These are phyloP conservation scores for Panaeolus cyanescens DNA, from an alignment of 768 basidiomycete species.

Conservation along the genomic window DNA sequence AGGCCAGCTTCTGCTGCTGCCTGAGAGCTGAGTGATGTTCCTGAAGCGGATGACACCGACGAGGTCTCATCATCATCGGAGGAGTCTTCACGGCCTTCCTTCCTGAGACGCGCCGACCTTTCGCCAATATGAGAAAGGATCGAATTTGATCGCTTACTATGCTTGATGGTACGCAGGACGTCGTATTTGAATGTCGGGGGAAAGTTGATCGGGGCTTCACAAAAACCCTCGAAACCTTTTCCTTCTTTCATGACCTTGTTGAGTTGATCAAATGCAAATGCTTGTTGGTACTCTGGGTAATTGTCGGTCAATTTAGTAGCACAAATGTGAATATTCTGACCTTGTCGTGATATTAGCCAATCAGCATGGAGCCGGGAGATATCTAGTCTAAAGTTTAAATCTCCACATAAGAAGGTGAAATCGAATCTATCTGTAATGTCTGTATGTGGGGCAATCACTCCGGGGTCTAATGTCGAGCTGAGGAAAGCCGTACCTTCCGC, in stretches of 20 bases:
- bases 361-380: slow-evolving; percentile 91
- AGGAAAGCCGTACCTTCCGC: slow-evolving; percentile 60
- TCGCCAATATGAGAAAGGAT: slow-evolving; percentile 25
- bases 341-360: slow-evolving; percentile 85
- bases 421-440: slow-evolving; percentile 91
- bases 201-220: slow-evolving; percentile 80
- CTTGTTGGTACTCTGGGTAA: slow-evolving; percentile 73
- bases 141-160: slow-evolving; percentile 39
- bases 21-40: slow-evolving; percentile 47
- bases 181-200: slow-evolving; percentile 96
- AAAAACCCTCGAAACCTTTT: slow-evolving; percentile 74
- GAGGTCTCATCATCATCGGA: slow-evolving; percentile 49
- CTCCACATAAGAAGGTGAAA: slow-evolving; percentile 85
- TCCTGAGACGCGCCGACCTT: slow-evolving; percentile 12
- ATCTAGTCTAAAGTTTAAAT: slow-evolving; percentile 90
- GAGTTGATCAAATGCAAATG: slow-evolving; percentile 90
- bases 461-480: background rate
- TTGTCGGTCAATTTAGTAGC: background rate
- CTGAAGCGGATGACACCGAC: slow-evolving; percentile 24
- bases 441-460: slow-evolving; percentile 18
- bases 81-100: slow-evolving; percentile 10
- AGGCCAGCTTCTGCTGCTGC: slow-evolving; percentile 36
- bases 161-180: slow-evolving; percentile 62
- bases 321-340: slow-evolving; percentile 33
- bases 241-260: slow-evolving; percentile 72